Evolutionary conservation across 768 basidiomycete species (phyloP).

Genomic region (Psilocybe azurescens): DNA sequence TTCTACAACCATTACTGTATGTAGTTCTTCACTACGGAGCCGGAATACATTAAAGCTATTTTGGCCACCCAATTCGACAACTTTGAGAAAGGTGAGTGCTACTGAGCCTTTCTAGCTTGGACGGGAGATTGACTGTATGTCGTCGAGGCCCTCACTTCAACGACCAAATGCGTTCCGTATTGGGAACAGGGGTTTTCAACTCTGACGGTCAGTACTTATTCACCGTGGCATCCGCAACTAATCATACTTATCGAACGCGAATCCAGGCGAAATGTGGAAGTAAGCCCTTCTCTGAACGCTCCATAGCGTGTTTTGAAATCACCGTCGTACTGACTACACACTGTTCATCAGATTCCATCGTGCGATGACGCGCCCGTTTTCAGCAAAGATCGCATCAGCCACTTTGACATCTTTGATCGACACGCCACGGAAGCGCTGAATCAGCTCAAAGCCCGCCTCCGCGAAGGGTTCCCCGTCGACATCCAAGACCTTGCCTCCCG

Average conservation of each 20-base stretch:
- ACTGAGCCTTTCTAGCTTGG: conserved; percentile 35
- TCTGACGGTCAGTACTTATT: conserved; percentile 50
- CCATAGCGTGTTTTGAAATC: no score
- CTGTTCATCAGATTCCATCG: conserved; percentile 57
- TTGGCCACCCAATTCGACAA: conserved; percentile 47
- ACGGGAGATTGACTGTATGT: conserved; percentile 38
- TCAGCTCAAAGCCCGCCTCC: conserved; percentile 45
- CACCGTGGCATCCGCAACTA: neutral
- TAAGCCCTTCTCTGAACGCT: conserved; percentile 28
- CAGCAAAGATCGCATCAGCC: conserved; percentile 58
- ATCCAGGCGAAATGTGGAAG: conserved; percentile 70
- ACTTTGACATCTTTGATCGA: conserved; percentile 63
- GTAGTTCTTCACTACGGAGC: conserved; percentile 52
- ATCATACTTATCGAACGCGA: neutral
- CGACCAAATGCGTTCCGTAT: conserved; percentile 38
- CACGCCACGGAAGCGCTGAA: conserved; percentile 54
- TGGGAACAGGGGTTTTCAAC: conserved; percentile 68
- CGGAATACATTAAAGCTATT: conserved; percentile 55
- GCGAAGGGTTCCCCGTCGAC: conserved; percentile 56
- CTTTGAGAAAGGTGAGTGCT: conserved; percentile 57
- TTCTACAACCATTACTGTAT: neutral
- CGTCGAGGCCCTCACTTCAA: conserved; percentile 30
- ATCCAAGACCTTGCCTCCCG: conserved; percentile 61
- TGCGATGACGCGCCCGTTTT: conserved; percentile 74
- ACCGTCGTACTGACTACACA: neutral